Evolutionary conservation across 148 eudicot genomes (phyloP).

Genomic region (Heliosperma pusillum): DNA sequence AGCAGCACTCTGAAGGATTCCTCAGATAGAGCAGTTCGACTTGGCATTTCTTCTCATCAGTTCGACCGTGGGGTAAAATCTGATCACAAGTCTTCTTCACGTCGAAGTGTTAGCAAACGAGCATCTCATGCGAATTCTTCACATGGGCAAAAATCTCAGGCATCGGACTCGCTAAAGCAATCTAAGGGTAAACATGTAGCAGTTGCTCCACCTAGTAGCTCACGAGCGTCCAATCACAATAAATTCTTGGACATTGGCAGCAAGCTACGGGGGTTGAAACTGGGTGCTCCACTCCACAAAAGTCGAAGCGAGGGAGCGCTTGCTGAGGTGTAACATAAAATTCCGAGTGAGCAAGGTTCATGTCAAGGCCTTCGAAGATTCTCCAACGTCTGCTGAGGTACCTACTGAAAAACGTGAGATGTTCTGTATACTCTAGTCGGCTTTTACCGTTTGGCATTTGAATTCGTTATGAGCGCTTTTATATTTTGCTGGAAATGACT

Average conservation of each 20-base stretch:
- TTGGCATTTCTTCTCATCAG: constrained; percentile 54
- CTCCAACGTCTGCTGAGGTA: not conserved
- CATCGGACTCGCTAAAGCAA: constrained; percentile 34
- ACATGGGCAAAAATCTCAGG: constrained; percentile 42
- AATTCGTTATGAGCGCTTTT: not conserved
- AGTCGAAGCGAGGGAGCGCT: constrained; percentile 70
- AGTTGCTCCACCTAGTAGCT: constrained; percentile 45
- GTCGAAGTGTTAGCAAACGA: constrained; percentile 41
- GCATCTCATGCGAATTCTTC: constrained; percentile 36
- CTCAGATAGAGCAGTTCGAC: constrained; percentile 61
- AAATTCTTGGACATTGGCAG: constrained; percentile 36
- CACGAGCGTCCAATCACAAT: constrained; percentile 30
- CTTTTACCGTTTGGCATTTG: not conserved
- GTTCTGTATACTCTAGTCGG: not conserved
- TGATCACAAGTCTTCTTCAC: constrained; percentile 49
- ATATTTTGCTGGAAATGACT: not conserved
- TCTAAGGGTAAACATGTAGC: constrained; percentile 39
- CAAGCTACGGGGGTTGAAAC: constrained; percentile 38
- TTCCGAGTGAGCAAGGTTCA: not conserved
- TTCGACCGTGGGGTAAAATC: constrained; percentile 51
- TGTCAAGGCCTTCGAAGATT: too few species aligned
- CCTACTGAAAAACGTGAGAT: not conserved
- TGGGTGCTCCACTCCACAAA: constrained; percentile 45
- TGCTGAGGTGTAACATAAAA: constrained; percentile 28
- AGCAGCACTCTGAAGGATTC: constrained; percentile 59